phyloP scores from a whole-genome alignment of 768 basidiomycete genomes.

The Kwoniella mangroviensis region DNA sequence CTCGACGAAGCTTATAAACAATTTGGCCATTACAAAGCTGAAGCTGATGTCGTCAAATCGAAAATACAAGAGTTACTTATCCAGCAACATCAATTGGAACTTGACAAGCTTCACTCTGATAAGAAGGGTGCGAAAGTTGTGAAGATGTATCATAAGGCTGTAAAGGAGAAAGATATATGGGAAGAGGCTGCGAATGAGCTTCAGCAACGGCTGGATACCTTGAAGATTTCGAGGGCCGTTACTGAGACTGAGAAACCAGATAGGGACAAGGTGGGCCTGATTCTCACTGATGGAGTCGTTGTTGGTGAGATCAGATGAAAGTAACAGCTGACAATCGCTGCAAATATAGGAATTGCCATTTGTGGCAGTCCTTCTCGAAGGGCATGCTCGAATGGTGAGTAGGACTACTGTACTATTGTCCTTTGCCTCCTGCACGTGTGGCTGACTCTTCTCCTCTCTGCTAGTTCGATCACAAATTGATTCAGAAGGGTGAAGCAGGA shows the following conservation, averaged over 20 bases:
- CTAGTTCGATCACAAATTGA: conserved; percentile 23
- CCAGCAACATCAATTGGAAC: not conserved
- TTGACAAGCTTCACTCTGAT: not conserved
- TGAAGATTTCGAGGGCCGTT: not conserved
- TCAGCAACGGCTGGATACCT: not conserved
- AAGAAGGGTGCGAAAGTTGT: not conserved
- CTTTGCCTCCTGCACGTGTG: not conserved
- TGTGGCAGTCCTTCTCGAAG: conserved; percentile 27
- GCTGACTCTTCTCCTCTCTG: not conserved
- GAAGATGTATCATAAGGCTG: not conserved
- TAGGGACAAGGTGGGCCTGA: not conserved
- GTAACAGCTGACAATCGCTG: not conserved
- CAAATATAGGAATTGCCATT: conserved; percentile 7
- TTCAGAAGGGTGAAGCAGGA: conserved; percentile 7
- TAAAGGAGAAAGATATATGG: not conserved
- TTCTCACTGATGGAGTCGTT: not conserved
- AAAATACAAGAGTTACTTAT: not conserved
- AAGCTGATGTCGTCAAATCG: not conserved
- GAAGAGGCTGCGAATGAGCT: not conserved
- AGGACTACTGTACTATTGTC: not conserved
- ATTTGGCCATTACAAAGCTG: not conserved
- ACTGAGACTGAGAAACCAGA: not conserved
- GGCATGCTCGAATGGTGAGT: conserved; percentile 29
- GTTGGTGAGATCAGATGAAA: not conserved
- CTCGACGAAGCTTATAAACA: conserved; percentile 11